A percentile compares a stretch with the other conserved stretches of the same genome.
These are phyloP conservation scores for Punica granatum DNA, from an alignment of 345 rosid species.

Conservation along the genomic window DNA sequence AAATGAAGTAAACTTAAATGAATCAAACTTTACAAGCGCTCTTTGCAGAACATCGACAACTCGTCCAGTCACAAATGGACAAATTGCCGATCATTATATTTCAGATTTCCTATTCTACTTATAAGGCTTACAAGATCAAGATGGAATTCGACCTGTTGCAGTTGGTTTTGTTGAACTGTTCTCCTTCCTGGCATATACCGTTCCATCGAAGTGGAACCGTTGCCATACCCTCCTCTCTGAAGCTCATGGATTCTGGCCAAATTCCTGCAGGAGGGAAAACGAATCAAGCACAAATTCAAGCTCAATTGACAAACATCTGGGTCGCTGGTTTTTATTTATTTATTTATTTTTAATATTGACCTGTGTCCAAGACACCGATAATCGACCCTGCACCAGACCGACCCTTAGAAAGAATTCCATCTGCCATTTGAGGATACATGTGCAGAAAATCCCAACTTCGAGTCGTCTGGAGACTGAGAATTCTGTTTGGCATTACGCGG, in stretches of 20 bases:
- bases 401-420: slow-evolving; percentile 35
- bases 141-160: slow-evolving; percentile 31
- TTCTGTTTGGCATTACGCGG: slow-evolving; percentile 30
- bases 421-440: slow-evolving; percentile 18
- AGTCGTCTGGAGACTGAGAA: slow-evolving; percentile 37
- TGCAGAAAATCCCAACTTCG: slow-evolving; percentile 57
- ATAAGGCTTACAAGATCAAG: not conserved
- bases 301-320: not conserved
- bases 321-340: too few relatives aligned
- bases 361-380: slow-evolving; percentile 50
- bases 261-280: slow-evolving; percentile 27
- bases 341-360: slow-evolving; percentile 10
- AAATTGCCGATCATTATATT: too few relatives aligned
- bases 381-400: slow-evolving; percentile 37
- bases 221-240: slow-evolving; percentile 37
- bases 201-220: slow-evolving; percentile 47
- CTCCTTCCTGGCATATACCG: slow-evolving; percentile 50
- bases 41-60: too few relatives aligned
- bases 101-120: not conserved
- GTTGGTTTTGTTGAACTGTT: slow-evolving; percentile 25
- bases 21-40: not conserved
- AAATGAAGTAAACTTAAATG: not conserved
- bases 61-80: too few relatives aligned
- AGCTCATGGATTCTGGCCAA: slow-evolving; percentile 61
- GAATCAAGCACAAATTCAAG: not conserved